phyloP scores from a whole-genome alignment of 2,329 filamentous ascomycete species.

The Cladosporium sp. region DNA sequence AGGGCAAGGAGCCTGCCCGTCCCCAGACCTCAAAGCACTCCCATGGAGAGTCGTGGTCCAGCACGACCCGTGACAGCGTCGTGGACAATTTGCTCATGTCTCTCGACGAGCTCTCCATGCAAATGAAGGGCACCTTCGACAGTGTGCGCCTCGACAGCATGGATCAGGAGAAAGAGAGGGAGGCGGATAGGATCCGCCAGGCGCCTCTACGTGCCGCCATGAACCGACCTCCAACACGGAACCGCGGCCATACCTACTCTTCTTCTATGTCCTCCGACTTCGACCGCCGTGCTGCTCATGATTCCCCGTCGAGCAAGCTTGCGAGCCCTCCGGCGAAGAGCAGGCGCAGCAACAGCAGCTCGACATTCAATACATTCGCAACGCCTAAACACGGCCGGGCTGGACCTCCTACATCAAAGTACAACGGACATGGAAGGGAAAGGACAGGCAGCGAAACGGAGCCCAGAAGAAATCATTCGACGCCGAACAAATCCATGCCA shows the following conservation, averaged over 20 bases:
- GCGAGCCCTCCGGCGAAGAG: constrained; percentile 34
- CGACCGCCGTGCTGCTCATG: constrained; percentile 37
- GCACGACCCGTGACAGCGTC: constrained; percentile 80
- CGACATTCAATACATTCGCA: constrained; percentile 50
- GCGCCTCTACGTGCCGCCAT: constrained; percentile 24
- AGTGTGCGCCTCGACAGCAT: constrained; percentile 7
- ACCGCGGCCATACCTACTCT: constrained; percentile 57
- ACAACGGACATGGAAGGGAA: constrained; percentile 2
- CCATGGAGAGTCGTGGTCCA: constrained; percentile 80
- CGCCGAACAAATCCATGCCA: neutral
- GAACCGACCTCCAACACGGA: constrained; percentile 35
- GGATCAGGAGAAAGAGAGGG: constrained; percentile 19
- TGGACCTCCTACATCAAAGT: constrained; percentile 6
- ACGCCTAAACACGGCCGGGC: constrained; percentile 9
- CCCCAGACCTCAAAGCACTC: constrained; percentile 46
- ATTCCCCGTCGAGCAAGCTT: constrained; percentile 26
- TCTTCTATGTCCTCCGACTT: constrained; percentile 57
- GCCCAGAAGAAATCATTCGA: constrained; percentile 1
- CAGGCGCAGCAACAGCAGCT: constrained; percentile 76
- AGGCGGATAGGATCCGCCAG: constrained; percentile 20
- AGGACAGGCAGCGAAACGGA: constrained; percentile 1
- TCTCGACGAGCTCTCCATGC: constrained; percentile 70
- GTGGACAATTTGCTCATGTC: constrained; percentile 95
- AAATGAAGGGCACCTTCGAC: constrained; percentile 13
- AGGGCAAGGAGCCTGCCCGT: constrained; percentile 10